Evolutionary conservation across 78 protist species (phyloP).

Genomic region (Dictyostelium purpureum): DNA sequence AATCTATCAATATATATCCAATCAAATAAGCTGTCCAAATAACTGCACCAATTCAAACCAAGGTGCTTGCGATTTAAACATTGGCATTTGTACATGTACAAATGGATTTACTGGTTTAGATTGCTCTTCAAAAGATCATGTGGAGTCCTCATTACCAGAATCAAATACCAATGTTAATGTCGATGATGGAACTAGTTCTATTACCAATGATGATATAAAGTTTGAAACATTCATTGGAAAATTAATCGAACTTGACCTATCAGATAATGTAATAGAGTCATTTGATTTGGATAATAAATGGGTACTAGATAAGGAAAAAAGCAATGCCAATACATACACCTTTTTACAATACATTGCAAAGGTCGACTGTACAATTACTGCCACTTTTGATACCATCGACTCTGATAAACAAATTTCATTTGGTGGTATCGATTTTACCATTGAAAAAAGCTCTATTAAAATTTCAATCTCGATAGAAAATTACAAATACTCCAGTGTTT

Average conservation of each 20-base stretch:
- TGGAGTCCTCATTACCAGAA: not conserved
- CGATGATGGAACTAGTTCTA: not conserved
- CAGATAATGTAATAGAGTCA: not conserved
- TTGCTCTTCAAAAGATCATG: not conserved
- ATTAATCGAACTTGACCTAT: not conserved
- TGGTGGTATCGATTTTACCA: not conserved
- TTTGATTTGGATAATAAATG: not conserved
- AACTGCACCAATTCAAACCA: not conserved
- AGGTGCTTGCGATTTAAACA: not conserved
- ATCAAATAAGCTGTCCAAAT: not conserved
- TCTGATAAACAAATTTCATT: not conserved
- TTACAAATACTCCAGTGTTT: not conserved
- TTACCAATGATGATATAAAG: not conserved
- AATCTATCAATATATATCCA: not conserved
- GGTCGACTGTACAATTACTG: not conserved
- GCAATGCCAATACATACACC: not conserved
- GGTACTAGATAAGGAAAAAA: not conserved
- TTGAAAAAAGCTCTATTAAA: not conserved
- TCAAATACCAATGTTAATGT: not conserved
- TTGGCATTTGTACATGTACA: not conserved
- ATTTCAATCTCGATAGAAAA: not conserved
- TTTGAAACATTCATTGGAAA: not conserved
- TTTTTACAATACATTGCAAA: not conserved
- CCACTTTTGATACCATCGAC: not conserved
- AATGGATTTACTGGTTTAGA: conserved; percentile 5